Base-by-base conservation (phyloP, 2,329 filamentous ascomycete species). In the Claviceps sp. region DNA sequence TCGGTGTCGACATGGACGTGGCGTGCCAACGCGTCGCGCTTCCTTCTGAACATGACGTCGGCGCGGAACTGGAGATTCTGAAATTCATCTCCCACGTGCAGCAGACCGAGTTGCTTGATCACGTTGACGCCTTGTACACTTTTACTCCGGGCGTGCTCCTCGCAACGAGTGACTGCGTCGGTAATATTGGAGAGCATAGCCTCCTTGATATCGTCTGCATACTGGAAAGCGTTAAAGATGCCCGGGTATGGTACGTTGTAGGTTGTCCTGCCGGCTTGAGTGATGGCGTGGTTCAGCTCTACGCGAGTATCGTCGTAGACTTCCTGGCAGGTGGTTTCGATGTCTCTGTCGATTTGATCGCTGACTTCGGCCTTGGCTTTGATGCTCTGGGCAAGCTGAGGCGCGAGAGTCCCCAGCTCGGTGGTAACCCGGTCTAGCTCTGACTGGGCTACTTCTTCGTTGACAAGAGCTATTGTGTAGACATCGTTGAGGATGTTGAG, bases 401-500 rank as follows among this genome's bases (percentile, higher is more conserved):
- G 93, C 61, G 95, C 88, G 8, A 98, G 77, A 55, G 89, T 82
- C 52, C 81, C 75, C 17, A 98, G 76, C 61, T 96, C 90, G 57
- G 78, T 78, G 7, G 79, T 85, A 2, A 97, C 88, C 29, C 90
- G 80, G 53, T 93, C 81, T 13, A 97, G 74, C 66, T 98, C 93
- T 8, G 83, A 78, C 60, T 88, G 81, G 2, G 90, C 89, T 29
- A 96, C 85, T 57, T 95, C 88, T 26, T 83, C 77, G 66, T 98
- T 98, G 59, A 95, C 88, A 0, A 76, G 81, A 5, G 91, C 91
- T 43, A 98, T 75, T 4, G 81, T 83, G 62, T 88, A 75, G 53
- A 98, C 76, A 62, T 98, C 93, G 59, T 88, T 85, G 37, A 98
- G 76, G 26, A 97, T 85, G 66, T 98, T 98, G 60, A 95, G 74